Conservation (phyloP, 495 filamentous ascomycete species). For the Podospora bellae-mahoneyi region DNA sequence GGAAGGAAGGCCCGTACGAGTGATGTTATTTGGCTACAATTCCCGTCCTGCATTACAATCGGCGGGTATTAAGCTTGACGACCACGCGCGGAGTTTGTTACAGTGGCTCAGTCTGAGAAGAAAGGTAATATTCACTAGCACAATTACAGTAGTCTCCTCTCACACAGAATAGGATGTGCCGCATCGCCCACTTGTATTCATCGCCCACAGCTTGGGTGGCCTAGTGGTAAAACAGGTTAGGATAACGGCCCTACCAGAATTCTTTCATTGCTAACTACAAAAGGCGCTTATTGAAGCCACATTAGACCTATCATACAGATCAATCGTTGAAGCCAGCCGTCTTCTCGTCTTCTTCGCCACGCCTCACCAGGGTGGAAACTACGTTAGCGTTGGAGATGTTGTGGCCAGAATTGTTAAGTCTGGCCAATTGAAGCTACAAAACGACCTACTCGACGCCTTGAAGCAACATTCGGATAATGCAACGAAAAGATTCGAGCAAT, state of each 20-base stretch:
- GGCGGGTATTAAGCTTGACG: slow-evolving; percentile 17
- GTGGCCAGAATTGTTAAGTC: slow-evolving; percentile 13
- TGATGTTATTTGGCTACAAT: slow-evolving; percentile 26
- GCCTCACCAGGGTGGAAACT: slow-evolving; percentile 19
- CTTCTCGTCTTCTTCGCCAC: slow-evolving; percentile 24
- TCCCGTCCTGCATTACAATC: slow-evolving; percentile 16
- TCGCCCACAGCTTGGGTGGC: slow-evolving; percentile 24
- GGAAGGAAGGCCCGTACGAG: slow-evolving; percentile 8
- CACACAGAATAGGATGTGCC: slow-evolving; percentile 2
- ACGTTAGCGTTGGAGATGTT: slow-evolving; percentile 17
- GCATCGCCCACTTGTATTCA: slow-evolving; percentile 22
- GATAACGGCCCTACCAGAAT: too few relatives aligned
- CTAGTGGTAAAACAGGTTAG: slow-evolving; percentile 17
- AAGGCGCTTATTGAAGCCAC: slow-evolving; percentile 14
- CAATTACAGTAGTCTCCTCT: too few relatives aligned
- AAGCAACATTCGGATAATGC: slow-evolving; percentile 18
- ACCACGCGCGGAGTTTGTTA: slow-evolving; percentile 21
- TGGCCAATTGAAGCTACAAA: background rate
- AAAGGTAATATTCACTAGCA: background rate
- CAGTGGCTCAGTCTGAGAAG: slow-evolving; percentile 15
- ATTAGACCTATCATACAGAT: slow-evolving; percentile 12
- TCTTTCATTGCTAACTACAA: too few relatives aligned
- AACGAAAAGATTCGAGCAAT: slow-evolving; percentile 17
- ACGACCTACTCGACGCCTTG: slow-evolving; percentile 17
- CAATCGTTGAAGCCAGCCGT: slow-evolving; percentile 17